Evolutionary conservation across 2,329 filamentous ascomycete genomes (phyloP), one percentile per base, ranked within the genome.

Genomic region (Colletotrichum gloeosporioides): DNA sequence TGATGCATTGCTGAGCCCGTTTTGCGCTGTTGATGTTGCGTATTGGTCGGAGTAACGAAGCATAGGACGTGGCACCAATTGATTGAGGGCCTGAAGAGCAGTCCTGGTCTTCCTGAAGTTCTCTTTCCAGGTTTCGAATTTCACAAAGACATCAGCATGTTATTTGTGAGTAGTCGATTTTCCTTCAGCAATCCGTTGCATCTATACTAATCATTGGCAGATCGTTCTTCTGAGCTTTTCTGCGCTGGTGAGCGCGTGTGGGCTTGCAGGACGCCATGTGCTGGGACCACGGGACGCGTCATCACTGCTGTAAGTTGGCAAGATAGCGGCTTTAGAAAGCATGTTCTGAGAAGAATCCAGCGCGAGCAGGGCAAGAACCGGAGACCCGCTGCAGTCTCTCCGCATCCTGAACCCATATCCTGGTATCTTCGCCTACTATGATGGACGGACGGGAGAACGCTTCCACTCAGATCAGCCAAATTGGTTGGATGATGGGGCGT

Each of bases 381-480:
- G 74, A 31, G 64, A 76, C 65, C 70, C 74, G 8, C 13, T 76
- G 3, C 74, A 76, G n/a, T 73, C 70, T 4, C 59, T 76, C 15
- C 57, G 74, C 5, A 76, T 76, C 8, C 49, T 76, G 10, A 76
- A 74, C 12, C 74, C 74, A 5, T 74, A 76, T 18, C 70, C 74
- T 7, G 74, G 74, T 13, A 74, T 76, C n/a, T 76, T 76, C 34
- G 77, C 77, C 3, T 78, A 78, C 34, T 78, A 78, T 36, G 77
- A 78, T 22, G 75, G 77, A 8, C 77, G 77, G 2, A 78, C 77
- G 7, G 77, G 77, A 15, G 70, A 74, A 18, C 55, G 77, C 3
- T 78, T 77, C 34, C 75, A 77, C 49, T 78, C 77, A 5, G 77
- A 78, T 10, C 66, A 77, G 34, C 77, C 77, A 18, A 78, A 78